Conservation (phyloP, 2,329 filamentous ascomycete genomes). For the Bertia moriformis region DNA sequence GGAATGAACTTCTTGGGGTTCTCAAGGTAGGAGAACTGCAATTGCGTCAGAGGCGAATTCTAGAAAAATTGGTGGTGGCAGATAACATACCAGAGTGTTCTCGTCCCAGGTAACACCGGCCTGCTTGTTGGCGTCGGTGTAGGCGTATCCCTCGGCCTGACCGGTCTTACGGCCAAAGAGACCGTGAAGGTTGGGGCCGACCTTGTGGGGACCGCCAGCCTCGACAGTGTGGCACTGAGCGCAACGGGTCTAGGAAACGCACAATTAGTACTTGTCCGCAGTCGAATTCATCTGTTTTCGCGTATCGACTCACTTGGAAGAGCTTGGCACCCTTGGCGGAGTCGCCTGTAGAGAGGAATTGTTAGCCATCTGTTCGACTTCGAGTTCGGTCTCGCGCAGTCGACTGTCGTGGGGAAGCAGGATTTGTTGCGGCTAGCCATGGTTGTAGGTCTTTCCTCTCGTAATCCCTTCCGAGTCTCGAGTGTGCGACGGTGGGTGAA, state of each 20-base stretch:
- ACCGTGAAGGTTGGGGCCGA: constrained; percentile 90
- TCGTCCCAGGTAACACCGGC: constrained; percentile 86
- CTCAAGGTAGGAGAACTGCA: constrained; percentile 90
- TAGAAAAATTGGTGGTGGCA: background rate
- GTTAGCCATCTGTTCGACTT: constrained; percentile 5
- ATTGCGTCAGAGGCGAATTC: no score
- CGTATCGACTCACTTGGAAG: constrained; percentile 38
- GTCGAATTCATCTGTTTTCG: no score
- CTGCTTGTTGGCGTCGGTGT: constrained; percentile 99
- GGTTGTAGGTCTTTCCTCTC: no score
- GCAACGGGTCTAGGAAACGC: constrained; percentile 71
- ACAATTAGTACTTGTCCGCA: background rate
- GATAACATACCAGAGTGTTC: constrained; percentile 64
- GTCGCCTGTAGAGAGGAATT: constrained; percentile 49
- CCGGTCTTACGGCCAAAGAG: constrained; percentile 95
- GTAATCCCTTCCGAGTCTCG: no score
- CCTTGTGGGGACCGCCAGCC: constrained; percentile 85
- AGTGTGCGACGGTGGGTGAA: no score
- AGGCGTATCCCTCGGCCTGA: constrained; percentile 79
- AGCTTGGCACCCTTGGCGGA: constrained; percentile 92
- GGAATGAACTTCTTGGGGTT: constrained; percentile 99
- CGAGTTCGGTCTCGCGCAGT: background rate
- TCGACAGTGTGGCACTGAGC: constrained; percentile 97
- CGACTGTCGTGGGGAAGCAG: background rate
- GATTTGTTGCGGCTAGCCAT: background rate